Evolutionary conservation across 805 yeast genomes (phyloP), one percentile per base, ranked within the genome.

Genomic region (Wickerhamomyces sydowiorum): DNA sequence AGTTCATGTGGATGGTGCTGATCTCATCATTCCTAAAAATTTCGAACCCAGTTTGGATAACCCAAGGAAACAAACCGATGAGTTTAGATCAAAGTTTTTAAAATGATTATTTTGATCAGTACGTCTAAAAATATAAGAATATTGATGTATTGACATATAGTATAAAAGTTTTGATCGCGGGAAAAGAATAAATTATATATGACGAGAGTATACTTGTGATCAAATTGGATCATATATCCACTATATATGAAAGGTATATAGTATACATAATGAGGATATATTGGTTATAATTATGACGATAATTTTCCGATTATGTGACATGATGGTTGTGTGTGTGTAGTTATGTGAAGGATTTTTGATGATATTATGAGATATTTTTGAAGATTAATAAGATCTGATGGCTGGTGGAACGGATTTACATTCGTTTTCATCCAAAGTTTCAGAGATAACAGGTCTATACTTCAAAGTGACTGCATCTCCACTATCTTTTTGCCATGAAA

Each of bases 321-420:
- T n/a, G n/a, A n/a, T n/a, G 13, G 28, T 24, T 24, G 13, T 24
- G 13, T 24, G n/a, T n/a, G 17, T 14, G 14, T 14, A 8, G 14
- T 28, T 28, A 7, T 6, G 8, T 28, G 7, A 12, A 14, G 7
- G n/a, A 21, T 19, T 20, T 20, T 3, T n/a, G n/a, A 31, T 10
- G 13, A 18, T 6, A 13, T 31, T 8, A 3, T 6, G 20, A 18
- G 5, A 12, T 15, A 10, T 30, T 24, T 24, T 24, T 28, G 7
- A 17, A 14, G 35, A 12, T 50, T 81, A 91, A 67, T 91, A 91
- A 48, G 88, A 89, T 79, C 99, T 91, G 70, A 85, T 82, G 44
- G 95, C 93, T 45, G 98, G 98, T 52, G 98, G 98, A 50, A 91
- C 96, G 38, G 96, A 74, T 69, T 88, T 86, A 78, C 96, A 89